Percentiles rank a stretch among this genome's conserved stretches.
phyloP scores from a whole-genome alignment of 2,329 filamentous ascomycete species.

The Ophiostoma pallidulum region DNA sequence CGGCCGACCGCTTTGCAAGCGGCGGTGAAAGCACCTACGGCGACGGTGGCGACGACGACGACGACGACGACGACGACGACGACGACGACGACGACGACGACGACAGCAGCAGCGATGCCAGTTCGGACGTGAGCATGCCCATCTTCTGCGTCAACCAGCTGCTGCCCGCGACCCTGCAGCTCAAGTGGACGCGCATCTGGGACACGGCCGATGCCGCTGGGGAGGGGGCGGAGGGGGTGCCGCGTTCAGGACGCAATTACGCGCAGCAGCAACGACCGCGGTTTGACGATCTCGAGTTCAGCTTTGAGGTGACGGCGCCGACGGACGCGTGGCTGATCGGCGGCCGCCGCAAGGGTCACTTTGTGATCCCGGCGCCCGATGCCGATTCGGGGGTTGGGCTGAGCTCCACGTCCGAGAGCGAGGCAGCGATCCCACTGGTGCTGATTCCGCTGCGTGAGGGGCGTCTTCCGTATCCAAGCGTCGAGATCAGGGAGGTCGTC shows the following conservation, averaged over 20 bases:
- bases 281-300: conserved; percentile 55
- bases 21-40: neutral
- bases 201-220: conserved; percentile 37
- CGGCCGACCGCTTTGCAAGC: conserved; percentile 19
- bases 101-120: too few relatives aligned
- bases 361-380: conserved; percentile 44
- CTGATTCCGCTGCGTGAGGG: conserved; percentile 75
- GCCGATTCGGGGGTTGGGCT: conserved; percentile 16
- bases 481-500: conserved; percentile 64
- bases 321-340: conserved; percentile 77
- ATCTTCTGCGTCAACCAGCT: conserved; percentile 54
- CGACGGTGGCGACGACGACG: neutral
- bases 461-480: conserved; percentile 62
- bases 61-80: neutral
- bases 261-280: conserved; percentile 16
- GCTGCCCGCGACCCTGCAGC: conserved; percentile 50
- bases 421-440: conserved; percentile 56
- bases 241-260: too few relatives aligned
- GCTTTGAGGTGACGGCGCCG: conserved; percentile 69
- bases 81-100: too few relatives aligned
- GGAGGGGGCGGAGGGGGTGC: too few relatives aligned
- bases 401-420: conserved; percentile 36
- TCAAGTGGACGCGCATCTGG: conserved; percentile 56
- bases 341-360: conserved; percentile 70
- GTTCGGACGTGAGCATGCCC: conserved; percentile 19